Conservation (phyloP, 1,139 yeast species). For the Pichia sp. region DNA sequence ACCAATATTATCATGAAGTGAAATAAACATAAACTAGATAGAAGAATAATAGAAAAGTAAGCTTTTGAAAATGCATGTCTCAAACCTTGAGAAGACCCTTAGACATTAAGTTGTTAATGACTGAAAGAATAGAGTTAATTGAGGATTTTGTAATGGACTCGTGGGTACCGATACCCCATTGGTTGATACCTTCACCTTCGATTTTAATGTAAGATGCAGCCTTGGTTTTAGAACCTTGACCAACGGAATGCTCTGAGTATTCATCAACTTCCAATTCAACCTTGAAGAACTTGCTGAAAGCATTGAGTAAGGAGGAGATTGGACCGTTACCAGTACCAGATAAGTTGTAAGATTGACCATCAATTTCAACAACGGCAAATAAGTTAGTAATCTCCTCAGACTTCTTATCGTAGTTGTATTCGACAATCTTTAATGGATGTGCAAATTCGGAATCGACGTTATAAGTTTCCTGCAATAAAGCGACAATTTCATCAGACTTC, state of each 20-base stretch:
- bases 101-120: conserved; percentile 45
- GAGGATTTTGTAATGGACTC: conserved; percentile 92
- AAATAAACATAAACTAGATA: too few species aligned
- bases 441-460: conserved; percentile 45
- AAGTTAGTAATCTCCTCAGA: conserved; percentile 24
- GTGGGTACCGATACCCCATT: conserved; percentile 95
- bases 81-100: too few species aligned
- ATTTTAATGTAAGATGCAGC: conserved; percentile 88
- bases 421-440: conserved; percentile 39
- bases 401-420: conserved; percentile 34
- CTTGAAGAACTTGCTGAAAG: conserved; percentile 54
- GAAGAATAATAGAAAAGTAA: too few species aligned
- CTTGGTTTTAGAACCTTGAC: conserved; percentile 74
- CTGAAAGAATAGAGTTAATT: conserved; percentile 70
- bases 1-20: too few species aligned
- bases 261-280: conserved; percentile 63
- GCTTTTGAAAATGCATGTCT: too few species aligned
- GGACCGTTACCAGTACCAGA: conserved; percentile 92
- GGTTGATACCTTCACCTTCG: conserved; percentile 30
- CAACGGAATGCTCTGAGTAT: conserved; percentile 90
- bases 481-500: conserved; percentile 67
- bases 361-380: conserved; percentile 33
- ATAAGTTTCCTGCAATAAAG: conserved; percentile 65
- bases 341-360: conserved; percentile 42
- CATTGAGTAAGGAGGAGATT: conserved; percentile 83